These are phyloP conservation scores for Yueomyces sp. DNA, from an alignment of 805 yeast species.

Conservation along the genomic window DNA sequence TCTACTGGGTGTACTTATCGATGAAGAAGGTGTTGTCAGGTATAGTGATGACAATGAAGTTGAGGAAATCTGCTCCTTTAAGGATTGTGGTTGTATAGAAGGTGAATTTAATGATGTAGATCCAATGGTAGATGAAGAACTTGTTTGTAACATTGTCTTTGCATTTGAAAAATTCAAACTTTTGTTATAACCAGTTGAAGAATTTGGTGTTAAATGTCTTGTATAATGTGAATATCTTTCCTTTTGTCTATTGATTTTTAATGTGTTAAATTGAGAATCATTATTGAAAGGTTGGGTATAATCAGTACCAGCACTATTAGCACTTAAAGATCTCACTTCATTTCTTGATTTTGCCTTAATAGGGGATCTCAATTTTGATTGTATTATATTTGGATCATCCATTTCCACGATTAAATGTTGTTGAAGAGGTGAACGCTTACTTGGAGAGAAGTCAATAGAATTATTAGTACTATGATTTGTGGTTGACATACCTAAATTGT, in stretches of 20 bases:
- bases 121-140: neutral
- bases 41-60: slow-evolving; percentile 16
- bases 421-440: neutral
- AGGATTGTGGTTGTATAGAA: slow-evolving; percentile 11
- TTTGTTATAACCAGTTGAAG: neutral
- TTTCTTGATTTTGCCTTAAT: neutral
- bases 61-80: slow-evolving; percentile 15
- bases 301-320: neutral
- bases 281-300: neutral
- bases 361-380: neutral
- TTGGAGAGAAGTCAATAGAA: neutral
- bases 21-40: slow-evolving; percentile 17
- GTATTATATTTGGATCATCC: neutral
- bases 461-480: neutral
- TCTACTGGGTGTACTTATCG: slow-evolving; percentile 14
- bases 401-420: neutral
- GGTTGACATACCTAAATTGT: neutral
- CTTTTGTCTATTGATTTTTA: slow-evolving; percentile 22
- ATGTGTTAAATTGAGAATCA: slow-evolving; percentile 11
- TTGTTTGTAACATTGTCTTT: neutral
- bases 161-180: slow-evolving; percentile 1
- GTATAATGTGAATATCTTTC: slow-evolving; percentile 21
- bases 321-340: neutral
- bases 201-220: neutral
- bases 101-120: neutral